Base-by-base conservation (phyloP, 2,329 filamentous ascomycete genomes). In the Sclerotiophoma versabilis region DNA sequence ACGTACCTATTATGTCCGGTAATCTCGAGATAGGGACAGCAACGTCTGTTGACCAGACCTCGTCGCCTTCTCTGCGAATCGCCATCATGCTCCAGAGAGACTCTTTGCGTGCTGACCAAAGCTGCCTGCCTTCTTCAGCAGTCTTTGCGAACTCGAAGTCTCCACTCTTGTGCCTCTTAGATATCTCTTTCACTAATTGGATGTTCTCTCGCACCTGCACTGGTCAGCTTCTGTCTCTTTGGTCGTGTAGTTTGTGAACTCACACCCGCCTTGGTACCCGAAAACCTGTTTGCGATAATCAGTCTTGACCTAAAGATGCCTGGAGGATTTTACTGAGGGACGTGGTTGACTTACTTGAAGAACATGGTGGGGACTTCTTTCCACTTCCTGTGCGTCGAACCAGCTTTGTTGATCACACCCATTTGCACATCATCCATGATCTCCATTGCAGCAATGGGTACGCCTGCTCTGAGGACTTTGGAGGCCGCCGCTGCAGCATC, bases 351-450 rank as follows among this genome's bases (percentile, higher is more conserved):
- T 72, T 54, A 91, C 76, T 92, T 93, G 83, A 93, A 92, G 73
- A 93, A 93, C 11, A 93, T 81, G 1, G 90, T 93, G 0, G 90
- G 90, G 49, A 83, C 76, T 73, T 93, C 90, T 64, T 88, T 83
- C 90, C 90, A 93, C 36, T 84, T 83, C 14, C 86, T 87, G 7
- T 84, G 83, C 0, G 89, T 92, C 4, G 85, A 85, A 1, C 89
- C 88, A 10, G 88, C 84, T 47, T 87, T 80, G 75, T 95, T 95
- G 69, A 95, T 87, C 0, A 93, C 89, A 59, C 81, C 83, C 91
- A 95, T 95, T 75, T 93, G 90, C 3, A 93, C 88, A 53, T 95
- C 91, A 69, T 95, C 91, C 89, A 95, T 92, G 63, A 95, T 86
- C 75, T 95, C 91, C 84, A 93, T 88, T 3, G 88, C 88, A 0